phyloP scores from a whole-genome alignment of 805 yeast species.

The Ogataea allantospora region DNA sequence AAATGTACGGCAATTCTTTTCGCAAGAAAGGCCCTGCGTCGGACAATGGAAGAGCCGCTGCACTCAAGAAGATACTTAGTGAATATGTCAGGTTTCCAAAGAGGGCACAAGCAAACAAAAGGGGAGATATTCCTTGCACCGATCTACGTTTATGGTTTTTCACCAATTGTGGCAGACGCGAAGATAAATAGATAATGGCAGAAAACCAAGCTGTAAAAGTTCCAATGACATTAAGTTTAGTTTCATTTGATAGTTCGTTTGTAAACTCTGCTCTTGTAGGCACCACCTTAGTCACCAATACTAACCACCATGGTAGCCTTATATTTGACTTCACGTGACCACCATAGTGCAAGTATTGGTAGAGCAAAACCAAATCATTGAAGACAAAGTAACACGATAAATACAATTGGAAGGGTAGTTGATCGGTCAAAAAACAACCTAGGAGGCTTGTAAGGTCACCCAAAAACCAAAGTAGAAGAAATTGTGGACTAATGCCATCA shows the following conservation, averaged over 20 bases:
- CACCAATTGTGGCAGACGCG: slow-evolving; percentile 80
- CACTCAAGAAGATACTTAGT: slow-evolving; percentile 65
- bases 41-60: slow-evolving; percentile 44
- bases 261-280: slow-evolving; percentile 12
- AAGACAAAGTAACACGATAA: slow-evolving; percentile 70
- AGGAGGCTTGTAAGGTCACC: slow-evolving; percentile 39
- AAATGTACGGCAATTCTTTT: slow-evolving; percentile 75
- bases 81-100: slow-evolving; percentile 78
- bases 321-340: slow-evolving; percentile 6
- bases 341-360: slow-evolving; percentile 75
- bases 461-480: slow-evolving; percentile 33
- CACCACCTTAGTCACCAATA: slow-evolving; percentile 33
- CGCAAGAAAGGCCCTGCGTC: slow-evolving; percentile 42
- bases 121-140: slow-evolving; percentile 81
- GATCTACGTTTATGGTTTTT: slow-evolving; percentile 78
- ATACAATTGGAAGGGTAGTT: slow-evolving; percentile 75
- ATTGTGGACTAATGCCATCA: slow-evolving; percentile 32
- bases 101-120: slow-evolving; percentile 75
- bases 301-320: slow-evolving; percentile 5
- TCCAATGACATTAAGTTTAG: slow-evolving; percentile 6
- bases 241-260: neutral
- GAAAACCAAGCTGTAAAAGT: slow-evolving; percentile 75
- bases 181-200: slow-evolving; percentile 67
- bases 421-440: slow-evolving; percentile 77
- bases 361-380: slow-evolving; percentile 65